Percentiles rank a stretch among this genome's conserved stretches.
Conservation (phyloP, 495 filamentous ascomycete genomes). For the Talaromyces liani region DNA sequence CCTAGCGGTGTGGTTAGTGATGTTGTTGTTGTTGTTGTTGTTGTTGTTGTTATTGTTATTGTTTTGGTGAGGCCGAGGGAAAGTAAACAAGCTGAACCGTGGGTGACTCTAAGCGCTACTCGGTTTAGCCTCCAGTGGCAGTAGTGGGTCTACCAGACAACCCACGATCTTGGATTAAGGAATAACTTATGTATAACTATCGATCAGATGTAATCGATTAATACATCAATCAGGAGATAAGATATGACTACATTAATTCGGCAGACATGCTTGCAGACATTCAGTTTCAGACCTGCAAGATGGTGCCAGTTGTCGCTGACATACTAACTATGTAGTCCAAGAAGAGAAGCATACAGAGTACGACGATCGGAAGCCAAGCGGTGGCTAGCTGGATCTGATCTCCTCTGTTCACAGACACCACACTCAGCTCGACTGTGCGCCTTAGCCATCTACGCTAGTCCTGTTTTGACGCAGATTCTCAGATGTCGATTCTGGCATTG, state of each 20-base stretch:
- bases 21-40: neutral
- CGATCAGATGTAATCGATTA: too few relatives aligned
- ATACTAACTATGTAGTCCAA: too few relatives aligned
- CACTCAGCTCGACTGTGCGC: neutral
- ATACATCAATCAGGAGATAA: too few relatives aligned
- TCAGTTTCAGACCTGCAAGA: neutral
- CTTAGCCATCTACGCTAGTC: neutral
- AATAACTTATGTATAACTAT: too few relatives aligned
- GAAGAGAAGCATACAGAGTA: neutral
- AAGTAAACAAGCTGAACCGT: conserved; percentile 10
- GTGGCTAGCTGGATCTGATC: neutral
- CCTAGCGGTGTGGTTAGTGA: neutral
- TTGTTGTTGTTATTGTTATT: neutral
- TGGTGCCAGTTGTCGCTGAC: neutral
- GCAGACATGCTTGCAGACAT: neutral
- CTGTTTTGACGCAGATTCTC: too few relatives aligned
- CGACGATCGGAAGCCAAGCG: neutral
- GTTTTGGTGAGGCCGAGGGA: neutral
- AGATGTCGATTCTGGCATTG: too few relatives aligned
- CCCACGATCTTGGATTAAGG: neutral
- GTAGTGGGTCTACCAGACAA: neutral
- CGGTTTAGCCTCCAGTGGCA: neutral
- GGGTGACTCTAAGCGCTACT: neutral
- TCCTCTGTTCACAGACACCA: too few relatives aligned
- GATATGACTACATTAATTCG: too few relatives aligned